A percentile compares a stretch with the other conserved stretches of the same genome.
Evolutionary conservation across 1,284 basidiomycete genomes (phyloP).

Genomic region (Ceratobasidium theobromae): DNA sequence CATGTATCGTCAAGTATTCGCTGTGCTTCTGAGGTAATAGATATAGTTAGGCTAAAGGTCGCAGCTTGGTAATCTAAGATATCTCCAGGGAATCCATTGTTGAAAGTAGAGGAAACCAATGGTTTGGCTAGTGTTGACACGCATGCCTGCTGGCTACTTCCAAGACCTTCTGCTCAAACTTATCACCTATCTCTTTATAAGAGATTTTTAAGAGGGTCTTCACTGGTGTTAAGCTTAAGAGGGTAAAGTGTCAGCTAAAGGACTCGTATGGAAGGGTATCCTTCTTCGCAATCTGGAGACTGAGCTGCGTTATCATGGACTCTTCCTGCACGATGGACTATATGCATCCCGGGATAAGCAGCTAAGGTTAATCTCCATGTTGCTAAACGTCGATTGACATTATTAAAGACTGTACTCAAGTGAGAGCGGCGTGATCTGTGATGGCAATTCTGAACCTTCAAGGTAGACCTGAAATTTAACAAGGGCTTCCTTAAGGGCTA

Average conservation of each 20-base stretch:
- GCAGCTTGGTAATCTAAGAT: no score
- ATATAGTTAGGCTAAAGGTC: no score
- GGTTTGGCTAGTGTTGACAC: neutral
- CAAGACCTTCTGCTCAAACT: slow-evolving; percentile 16
- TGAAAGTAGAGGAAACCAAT: no score
- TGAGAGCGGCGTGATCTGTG: slow-evolving; percentile 45
- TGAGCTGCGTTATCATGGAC: slow-evolving; percentile 47
- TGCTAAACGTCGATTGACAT: slow-evolving; percentile 42
- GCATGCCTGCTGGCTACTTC: neutral
- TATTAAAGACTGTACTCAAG: slow-evolving; percentile 44
- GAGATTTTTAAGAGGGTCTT: neutral
- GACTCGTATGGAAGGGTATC: slow-evolving; percentile 33
- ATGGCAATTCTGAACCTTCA: slow-evolving; percentile 42
- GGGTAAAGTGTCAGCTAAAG: slow-evolving; percentile 3
- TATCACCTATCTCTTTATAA: slow-evolving; percentile 9
- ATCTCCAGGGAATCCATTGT: no score
- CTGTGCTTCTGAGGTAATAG: no score
- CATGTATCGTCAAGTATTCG: no score
- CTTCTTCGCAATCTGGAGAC: slow-evolving; percentile 40
- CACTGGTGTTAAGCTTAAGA: neutral
- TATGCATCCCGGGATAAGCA: slow-evolving; percentile 43
- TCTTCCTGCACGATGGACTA: slow-evolving; percentile 44
- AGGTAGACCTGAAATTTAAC: slow-evolving; percentile 45
- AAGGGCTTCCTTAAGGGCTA: slow-evolving; percentile 44
- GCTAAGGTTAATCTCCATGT: slow-evolving; percentile 43